phyloP scores from a whole-genome alignment of 345 rosid genomes.

The Rhodamnia argentea region DNA sequence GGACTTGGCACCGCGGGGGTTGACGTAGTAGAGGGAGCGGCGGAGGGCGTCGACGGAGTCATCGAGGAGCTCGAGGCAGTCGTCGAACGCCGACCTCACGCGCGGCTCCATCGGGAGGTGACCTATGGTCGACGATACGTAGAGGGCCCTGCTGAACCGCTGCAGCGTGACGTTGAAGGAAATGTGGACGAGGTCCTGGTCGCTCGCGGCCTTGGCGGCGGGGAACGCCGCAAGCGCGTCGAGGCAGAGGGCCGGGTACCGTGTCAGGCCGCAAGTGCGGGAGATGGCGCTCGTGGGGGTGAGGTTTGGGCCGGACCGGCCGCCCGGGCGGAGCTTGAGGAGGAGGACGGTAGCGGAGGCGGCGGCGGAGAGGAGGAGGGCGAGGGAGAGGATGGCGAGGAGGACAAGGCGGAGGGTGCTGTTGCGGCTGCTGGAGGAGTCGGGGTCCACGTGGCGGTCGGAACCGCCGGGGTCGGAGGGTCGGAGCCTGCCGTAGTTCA shows the following conservation, averaged over 20 bases:
- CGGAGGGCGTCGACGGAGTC: slow-evolving; percentile 76
- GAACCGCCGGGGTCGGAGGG: slow-evolving; percentile 6
- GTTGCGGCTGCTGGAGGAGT: background rate
- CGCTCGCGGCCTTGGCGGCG: slow-evolving; percentile 42
- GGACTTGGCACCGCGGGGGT: slow-evolving; percentile 4
- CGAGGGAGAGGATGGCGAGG: slow-evolving; percentile 27
- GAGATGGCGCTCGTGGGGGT: slow-evolving; percentile 73
- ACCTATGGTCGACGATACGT: slow-evolving; percentile 39
- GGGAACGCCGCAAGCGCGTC: slow-evolving; percentile 63
- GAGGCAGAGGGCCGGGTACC: slow-evolving; percentile 55
- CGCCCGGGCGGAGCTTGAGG: slow-evolving; percentile 7
- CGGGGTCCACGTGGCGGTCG: background rate
- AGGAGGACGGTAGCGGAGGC: slow-evolving; percentile 34
- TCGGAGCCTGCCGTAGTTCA: slow-evolving; percentile 22
- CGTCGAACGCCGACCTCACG: slow-evolving; percentile 68
- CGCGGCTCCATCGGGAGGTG: slow-evolving; percentile 46
- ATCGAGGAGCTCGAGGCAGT: slow-evolving; percentile 83
- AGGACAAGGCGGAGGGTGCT: slow-evolving; percentile 29
- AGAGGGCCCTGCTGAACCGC: slow-evolving; percentile 71
- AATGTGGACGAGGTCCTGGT: slow-evolving; percentile 78
- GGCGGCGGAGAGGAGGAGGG: slow-evolving; percentile 49
- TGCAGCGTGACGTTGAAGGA: slow-evolving; percentile 89
- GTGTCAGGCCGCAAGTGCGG: slow-evolving; percentile 49
- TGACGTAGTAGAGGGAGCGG: slow-evolving; percentile 49
- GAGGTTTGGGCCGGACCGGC: background rate